These are phyloP conservation scores for Trichoderma virens DNA, from an alignment of 495 filamentous ascomycete genomes.

Conservation along the genomic window DNA sequence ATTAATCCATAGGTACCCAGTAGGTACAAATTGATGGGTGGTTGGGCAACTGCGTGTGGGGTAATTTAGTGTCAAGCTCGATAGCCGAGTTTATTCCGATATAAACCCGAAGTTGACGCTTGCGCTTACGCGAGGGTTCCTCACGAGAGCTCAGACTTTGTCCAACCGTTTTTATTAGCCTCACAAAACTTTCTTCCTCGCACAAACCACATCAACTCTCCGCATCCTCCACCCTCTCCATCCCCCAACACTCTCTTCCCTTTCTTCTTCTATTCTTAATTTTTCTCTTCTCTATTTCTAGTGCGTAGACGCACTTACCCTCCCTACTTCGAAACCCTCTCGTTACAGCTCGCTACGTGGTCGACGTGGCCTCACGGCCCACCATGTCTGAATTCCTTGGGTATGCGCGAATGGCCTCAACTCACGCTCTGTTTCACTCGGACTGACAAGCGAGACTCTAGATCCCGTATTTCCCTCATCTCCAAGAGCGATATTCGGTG, in stretches of 20 bases:
- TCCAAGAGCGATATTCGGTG: conserved; percentile 96
- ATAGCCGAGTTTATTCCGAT: background rate
- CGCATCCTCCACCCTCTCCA: conserved; percentile 4
- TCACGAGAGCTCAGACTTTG: background rate
- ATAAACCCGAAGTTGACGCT: background rate
- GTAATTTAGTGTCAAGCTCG: background rate
- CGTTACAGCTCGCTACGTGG: conserved; percentile 1
- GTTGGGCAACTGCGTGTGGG: background rate
- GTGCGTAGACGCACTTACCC: background rate
- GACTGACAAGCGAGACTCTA: conserved; percentile 22
- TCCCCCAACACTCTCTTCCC: background rate
- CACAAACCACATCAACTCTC: background rate
- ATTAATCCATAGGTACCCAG: no score
- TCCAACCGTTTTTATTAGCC: conserved; percentile 7
- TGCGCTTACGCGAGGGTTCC: background rate
- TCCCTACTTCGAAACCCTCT: background rate
- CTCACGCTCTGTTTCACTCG: conserved; percentile 7
- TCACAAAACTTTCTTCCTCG: conserved; percentile 10
- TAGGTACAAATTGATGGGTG: background rate
- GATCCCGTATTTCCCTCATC: conserved; percentile 78
- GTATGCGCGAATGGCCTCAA: conserved; percentile 25
- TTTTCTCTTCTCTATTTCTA: background rate
- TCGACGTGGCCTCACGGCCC: conserved; percentile 16
- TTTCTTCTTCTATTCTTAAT: background rate
- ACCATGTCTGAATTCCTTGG: conserved; percentile 47